These are phyloP conservation scores for Paraconiothyrium sp. DNA, from an alignment of 2,329 filamentous ascomycete species.

Conservation along the genomic window DNA sequence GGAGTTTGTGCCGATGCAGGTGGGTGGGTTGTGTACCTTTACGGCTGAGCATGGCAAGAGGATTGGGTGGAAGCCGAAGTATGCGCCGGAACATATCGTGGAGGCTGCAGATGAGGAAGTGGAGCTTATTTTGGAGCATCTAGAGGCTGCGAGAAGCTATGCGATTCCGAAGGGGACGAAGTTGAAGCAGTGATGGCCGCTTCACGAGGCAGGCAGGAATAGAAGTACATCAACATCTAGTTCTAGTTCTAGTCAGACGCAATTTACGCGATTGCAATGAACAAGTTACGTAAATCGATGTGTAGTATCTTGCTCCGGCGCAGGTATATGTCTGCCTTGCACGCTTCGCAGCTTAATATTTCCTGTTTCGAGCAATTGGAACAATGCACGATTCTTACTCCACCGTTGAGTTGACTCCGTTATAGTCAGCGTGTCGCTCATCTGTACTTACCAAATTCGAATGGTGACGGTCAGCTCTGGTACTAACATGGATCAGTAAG, in stretches of 20 bases:
- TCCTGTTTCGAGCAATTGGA: neutral
- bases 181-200: conserved; percentile 4
- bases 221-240: too few relatives aligned
- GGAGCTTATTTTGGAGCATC: conserved; percentile 51
- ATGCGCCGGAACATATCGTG: conserved; percentile 57
- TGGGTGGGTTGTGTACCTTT: conserved; percentile 59
- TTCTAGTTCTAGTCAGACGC: too few relatives aligned
- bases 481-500: neutral
- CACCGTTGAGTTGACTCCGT: neutral
- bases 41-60: conserved; percentile 52
- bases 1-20: conserved; percentile 51
- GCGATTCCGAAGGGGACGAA: conserved; percentile 7
- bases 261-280: too few relatives aligned
- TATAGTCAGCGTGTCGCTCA: neutral
- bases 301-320: too few relatives aligned
- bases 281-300: too few relatives aligned
- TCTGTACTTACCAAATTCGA: neutral
- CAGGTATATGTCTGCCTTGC: neutral
- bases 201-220: too few relatives aligned
- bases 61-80: conserved; percentile 60
- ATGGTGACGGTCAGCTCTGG: neutral
- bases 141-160: conserved; percentile 12
- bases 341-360: neutral
- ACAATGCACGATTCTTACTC: neutral
- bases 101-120: conserved; percentile 59